Conservation (phyloP, 177 flowering plant genomes). For the Vitis hybrid region DNA sequence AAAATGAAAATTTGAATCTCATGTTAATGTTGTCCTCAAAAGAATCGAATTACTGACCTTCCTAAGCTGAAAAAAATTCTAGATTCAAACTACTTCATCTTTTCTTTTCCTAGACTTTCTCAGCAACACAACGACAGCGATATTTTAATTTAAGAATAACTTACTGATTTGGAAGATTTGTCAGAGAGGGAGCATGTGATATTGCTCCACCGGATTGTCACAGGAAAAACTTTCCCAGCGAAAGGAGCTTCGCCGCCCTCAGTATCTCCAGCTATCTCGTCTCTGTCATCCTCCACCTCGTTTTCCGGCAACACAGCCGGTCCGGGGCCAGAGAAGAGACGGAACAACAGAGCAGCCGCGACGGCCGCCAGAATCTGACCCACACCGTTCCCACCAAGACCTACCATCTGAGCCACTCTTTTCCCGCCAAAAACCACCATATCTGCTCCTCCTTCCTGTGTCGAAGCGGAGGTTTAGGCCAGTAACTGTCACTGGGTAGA, state of each 20-base stretch:
- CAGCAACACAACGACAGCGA: background rate
- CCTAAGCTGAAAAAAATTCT: background rate
- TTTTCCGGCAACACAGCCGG: slow-evolving; percentile 49
- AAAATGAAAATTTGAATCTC: no score
- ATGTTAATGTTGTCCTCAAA: background rate
- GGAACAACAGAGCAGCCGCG: slow-evolving; percentile 74
- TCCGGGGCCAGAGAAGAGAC: slow-evolving; percentile 75
- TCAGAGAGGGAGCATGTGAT: slow-evolving; percentile 77
- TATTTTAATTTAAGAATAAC: slow-evolving; percentile 1
- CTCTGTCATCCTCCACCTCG: slow-evolving; percentile 26
- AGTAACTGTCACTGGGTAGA: background rate
- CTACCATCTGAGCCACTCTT: slow-evolving; percentile 34
- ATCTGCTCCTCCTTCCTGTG: background rate
- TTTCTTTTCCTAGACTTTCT: background rate
- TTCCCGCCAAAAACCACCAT: slow-evolving; percentile 58
- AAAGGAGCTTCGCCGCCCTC: slow-evolving; percentile 31
- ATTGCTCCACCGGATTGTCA: slow-evolving; percentile 75
- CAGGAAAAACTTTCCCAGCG: slow-evolving; percentile 57
- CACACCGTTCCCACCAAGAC: slow-evolving; percentile 57
- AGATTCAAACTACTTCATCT: background rate
- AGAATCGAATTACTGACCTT: background rate
- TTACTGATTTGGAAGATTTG: slow-evolving; percentile 70
- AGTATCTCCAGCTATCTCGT: slow-evolving; percentile 24
- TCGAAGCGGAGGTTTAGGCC: background rate
- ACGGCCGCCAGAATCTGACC: slow-evolving; percentile 75